Evolutionary conservation across 805 yeast species (phyloP).

Genomic region (Myxozyma kluyveri): DNA sequence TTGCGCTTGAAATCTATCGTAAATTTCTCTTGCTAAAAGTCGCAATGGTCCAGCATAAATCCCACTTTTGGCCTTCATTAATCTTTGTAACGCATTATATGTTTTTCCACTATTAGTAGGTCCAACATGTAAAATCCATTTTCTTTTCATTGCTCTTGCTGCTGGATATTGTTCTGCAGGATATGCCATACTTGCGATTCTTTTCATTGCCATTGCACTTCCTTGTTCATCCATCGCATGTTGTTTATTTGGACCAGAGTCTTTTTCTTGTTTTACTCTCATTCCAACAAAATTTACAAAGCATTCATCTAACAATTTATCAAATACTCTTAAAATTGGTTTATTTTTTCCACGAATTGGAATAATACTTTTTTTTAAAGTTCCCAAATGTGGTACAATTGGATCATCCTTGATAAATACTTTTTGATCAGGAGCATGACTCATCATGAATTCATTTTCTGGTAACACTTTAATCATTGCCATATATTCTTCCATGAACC

Average conservation of each 20-base stretch:
- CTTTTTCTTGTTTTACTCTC: neutral
- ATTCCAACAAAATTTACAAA: conserved; percentile 2
- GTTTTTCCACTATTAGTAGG: conserved; percentile 98
- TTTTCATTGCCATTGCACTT: neutral
- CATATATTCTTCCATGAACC: conserved; percentile 1
- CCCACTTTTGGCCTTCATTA: conserved; percentile 67
- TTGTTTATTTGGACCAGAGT: neutral
- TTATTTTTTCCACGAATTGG: neutral
- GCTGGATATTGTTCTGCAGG: conserved; percentile 82
- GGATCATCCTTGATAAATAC: conserved; percentile 18
- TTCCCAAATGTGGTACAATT: conserved; percentile 17
- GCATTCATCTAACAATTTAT: conserved; percentile 1
- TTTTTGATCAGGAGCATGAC: conserved; percentile 9
- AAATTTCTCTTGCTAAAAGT: conserved; percentile 85
- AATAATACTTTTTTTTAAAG: neutral
- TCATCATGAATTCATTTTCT: conserved; percentile 8
- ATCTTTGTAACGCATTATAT: conserved; percentile 68
- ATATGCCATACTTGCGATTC: conserved; percentile 45
- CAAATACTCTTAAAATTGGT: neutral
- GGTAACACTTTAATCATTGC: conserved; percentile 6
- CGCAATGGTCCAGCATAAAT: conserved; percentile 94
- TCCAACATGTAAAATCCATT: conserved; percentile 89
- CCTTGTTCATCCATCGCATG: too few species aligned
- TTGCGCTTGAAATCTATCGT: conserved; percentile 68
- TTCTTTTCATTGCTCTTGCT: conserved; percentile 75